These are phyloP conservation scores for Parastagonospora nodorum DNA, from an alignment of 2,329 filamentous ascomycete species.

Conservation along the genomic window DNA sequence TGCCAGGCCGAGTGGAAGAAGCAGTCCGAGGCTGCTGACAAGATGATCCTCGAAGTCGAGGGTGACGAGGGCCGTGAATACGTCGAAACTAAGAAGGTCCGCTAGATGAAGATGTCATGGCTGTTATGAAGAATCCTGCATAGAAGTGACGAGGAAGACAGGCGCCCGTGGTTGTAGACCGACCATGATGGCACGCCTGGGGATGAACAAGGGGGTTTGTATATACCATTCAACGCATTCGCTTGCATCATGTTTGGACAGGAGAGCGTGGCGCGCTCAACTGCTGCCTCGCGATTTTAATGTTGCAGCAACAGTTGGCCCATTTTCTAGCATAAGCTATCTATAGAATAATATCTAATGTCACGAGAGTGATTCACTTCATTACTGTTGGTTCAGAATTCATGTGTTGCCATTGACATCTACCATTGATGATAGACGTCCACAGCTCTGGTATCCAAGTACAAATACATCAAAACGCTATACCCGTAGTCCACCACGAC, in stretches of 20 bases:
- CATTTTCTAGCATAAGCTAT: background rate
- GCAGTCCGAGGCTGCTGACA: slow-evolving; percentile 77
- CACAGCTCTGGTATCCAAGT: too few species aligned
- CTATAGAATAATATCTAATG: slow-evolving; percentile 8
- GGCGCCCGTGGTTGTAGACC: slow-evolving; percentile 8
- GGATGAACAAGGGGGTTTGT: slow-evolving; percentile 1
- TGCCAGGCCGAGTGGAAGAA: slow-evolving; percentile 76
- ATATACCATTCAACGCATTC: slow-evolving; percentile 11
- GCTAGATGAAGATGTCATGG: slow-evolving; percentile 14
- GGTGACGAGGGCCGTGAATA: slow-evolving; percentile 57
- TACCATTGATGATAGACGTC: too few species aligned
- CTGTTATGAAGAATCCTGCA: slow-evolving; percentile 7
- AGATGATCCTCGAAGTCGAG: slow-evolving; percentile 75
- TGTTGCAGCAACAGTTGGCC: background rate
- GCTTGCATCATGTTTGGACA: slow-evolving; percentile 10
- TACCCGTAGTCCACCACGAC: slow-evolving; percentile 67
- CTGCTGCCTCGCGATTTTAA: slow-evolving; percentile 6
- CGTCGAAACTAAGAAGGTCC: slow-evolving; percentile 49
- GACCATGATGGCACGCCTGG: slow-evolving; percentile 1
- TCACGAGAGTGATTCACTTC: slow-evolving; percentile 3
- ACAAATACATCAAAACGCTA: slow-evolving; percentile 44
- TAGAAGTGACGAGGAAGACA: background rate
- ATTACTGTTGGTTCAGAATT: background rate
- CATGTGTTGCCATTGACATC: too few species aligned
- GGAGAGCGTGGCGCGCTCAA: background rate